Base-by-base conservation (phyloP, 305 asterid species). In the Caryopteris hybrid region DNA sequence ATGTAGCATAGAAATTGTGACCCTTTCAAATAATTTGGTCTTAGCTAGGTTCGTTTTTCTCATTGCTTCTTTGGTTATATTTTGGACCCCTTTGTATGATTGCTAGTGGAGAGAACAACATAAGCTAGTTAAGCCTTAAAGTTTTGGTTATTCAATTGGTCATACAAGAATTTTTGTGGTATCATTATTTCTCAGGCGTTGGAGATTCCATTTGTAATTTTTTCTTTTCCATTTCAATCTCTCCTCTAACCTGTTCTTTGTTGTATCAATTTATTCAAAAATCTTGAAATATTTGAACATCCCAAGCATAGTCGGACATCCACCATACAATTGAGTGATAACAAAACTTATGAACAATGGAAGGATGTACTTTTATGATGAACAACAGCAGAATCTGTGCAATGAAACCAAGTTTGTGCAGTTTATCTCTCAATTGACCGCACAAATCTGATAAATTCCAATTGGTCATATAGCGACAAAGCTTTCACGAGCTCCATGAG, bases 401-500 rank as follows among this genome's bases (percentile, higher is more conserved):
- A 59, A 20, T 59, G 56, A 67, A 29, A 17, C 42, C 17, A n/a
- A 12, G 64, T 38, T 20, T 11, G 4, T 34, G 23, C 34, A 43
- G 13, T 2, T 3, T n/a, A 6, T 9, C 7, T 36, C 36, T 8
- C 4, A 8, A 36, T 0, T 0, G 42, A 8, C 21, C 0, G 9
- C 6, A 17, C 23, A 4, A 25, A 25, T 25, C 31, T 25, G 31
- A 25, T 25, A 25, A n/a, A 25, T 25, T 25, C 31, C 31, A 25
- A 25, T 25, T 4, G 31, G n/a, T n/a, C n/a, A n/a, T n/a, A n/a
- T n/a, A 25, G 4, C 31, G 4, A 25, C 31, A 25, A 45, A 36
- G 55, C 48, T 42, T 61, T 66, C 67, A 29, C 8, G 64, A 63
- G 71, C 77, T 58, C 78, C 76, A 77, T 9, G 75, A 75, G 75